Evolutionary conservation across 192 early-diverging fungal species (phyloP), one percentile per base, ranked within the genome.

Genomic region (Coemansia reversa): DNA sequence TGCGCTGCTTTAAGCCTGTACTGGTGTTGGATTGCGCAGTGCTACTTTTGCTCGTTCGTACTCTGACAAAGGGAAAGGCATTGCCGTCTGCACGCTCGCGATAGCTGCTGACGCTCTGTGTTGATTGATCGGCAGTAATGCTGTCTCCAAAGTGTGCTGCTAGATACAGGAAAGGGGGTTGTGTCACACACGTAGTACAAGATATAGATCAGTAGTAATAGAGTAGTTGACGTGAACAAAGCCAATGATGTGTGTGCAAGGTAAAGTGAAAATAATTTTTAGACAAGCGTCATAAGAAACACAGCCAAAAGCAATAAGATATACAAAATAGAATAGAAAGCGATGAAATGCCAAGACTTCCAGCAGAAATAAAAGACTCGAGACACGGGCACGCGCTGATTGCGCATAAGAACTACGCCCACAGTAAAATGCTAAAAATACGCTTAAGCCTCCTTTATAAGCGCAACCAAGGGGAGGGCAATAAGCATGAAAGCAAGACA

Each of bases 161-260:
- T 22, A 42, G 20, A 58, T 20, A 58, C 12, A 58, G 11, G 6
- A 58, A 33, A 20, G 14, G 20, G n/a, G n/a, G n/a, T n/a, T n/a
- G 9, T 4, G 30, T 35, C 11, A 19, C 33, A n/a, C 56, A 39
- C 32, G 56, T 58, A 58, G 42, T 58, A 8, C 56, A 58, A 35
- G n/a, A 39, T 20, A 23, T 6, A 33, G 56, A 58, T 58, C 32
- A 58, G 28, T 29, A 60, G 51, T 25, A 52, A 52, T 23, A 52
- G 51, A 52, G 51, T 7, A 52, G 27, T 60, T 28, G 24, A 12
- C 45, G 56, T 33, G 20, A 47, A 48, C 24, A 32, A 48, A n/a
- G 27, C 7, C 24, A 24, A 25, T 18, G 25, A n/a, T n/a, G n/a
- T n/a, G 39, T 24, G 22, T 42, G 45, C 33, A 49, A 49, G 39